phyloP scores from a whole-genome alignment of 306 rosid species.

The Ormosia emarginata region DNA sequence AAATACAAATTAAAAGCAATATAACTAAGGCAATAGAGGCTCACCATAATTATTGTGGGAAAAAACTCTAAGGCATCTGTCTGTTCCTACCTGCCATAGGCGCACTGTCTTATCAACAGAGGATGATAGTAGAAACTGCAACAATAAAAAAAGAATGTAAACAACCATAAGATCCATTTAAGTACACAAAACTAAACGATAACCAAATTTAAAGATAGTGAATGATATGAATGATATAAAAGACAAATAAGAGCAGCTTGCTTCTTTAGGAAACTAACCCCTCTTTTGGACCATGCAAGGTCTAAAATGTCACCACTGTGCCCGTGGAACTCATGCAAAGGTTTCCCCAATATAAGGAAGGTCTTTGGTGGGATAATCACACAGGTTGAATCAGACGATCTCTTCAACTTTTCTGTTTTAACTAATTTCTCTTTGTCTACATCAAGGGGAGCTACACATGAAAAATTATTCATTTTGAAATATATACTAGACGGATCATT shows the following conservation, averaged over 20 bases:
- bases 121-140: conserved; percentile 83
- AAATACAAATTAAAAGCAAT: neutral
- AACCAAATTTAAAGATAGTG: neutral
- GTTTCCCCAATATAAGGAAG: conserved; percentile 58
- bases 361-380: conserved; percentile 71
- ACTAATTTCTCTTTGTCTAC: conserved; percentile 46
- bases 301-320: conserved; percentile 72
- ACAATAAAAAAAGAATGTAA: neutral
- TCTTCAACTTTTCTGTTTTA: conserved; percentile 39
- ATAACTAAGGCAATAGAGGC: conserved; percentile 9
- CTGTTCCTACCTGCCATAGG: conserved; percentile 74
- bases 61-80: conserved; percentile 62
- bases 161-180: conserved; percentile 15
- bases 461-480: conserved; percentile 57
- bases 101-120: conserved; percentile 83
- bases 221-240: neutral
- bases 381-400: conserved; percentile 62
- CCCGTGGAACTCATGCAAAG: conserved; percentile 75
- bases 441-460: conserved; percentile 43
- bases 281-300: conserved; percentile 79
- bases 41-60: conserved; percentile 81
- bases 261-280: conserved; percentile 54
- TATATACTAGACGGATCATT: conserved; percentile 60
- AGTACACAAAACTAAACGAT: neutral
- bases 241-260: conserved; percentile 2